Conservation (phyloP, 179 eudicot species). For the Patellifolia procumbens region DNA sequence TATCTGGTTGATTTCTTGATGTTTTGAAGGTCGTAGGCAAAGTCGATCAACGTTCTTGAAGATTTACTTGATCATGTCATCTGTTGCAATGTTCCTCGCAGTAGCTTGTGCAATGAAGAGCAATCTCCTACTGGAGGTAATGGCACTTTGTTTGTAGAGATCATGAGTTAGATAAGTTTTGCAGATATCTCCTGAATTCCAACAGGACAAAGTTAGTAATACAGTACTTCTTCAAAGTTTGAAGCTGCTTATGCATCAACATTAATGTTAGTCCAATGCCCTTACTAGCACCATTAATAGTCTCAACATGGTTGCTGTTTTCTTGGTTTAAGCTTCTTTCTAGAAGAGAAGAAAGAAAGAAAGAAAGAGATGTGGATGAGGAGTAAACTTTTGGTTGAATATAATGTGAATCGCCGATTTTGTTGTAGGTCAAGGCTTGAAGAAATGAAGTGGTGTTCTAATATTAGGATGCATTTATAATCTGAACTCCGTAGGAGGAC, state of each 20-base stretch:
- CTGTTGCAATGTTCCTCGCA: conserved; percentile 48
- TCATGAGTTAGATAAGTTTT: not conserved
- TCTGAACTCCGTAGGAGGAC: not conserved
- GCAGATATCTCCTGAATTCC: not conserved
- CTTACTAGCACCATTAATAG: not conserved
- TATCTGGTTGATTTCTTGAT: conserved; percentile 7
- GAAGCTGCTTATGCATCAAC: not conserved
- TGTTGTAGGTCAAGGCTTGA: conserved; percentile 1
- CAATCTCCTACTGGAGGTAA: conserved; percentile 50
- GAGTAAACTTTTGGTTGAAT: not conserved
- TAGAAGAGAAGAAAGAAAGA: not conserved
- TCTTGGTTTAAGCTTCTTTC: not conserved
- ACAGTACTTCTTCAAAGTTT: not conserved
- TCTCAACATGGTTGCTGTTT: not conserved
- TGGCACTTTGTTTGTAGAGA: not conserved
- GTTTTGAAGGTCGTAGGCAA: conserved; percentile 59
- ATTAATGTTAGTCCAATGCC: not conserved
- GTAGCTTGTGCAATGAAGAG: conserved; percentile 36
- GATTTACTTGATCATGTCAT: conserved; percentile 57
- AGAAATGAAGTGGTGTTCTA: not conserved
- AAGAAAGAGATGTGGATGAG: not conserved
- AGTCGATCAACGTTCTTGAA: conserved; percentile 60
- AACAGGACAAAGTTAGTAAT: too few relatives aligned
- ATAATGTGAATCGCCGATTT: not conserved
- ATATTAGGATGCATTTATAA: conserved; percentile 3